Evolutionary conservation across 169 alveolate species (phyloP).

Genomic region (Plasmodium coatneyi): DNA sequence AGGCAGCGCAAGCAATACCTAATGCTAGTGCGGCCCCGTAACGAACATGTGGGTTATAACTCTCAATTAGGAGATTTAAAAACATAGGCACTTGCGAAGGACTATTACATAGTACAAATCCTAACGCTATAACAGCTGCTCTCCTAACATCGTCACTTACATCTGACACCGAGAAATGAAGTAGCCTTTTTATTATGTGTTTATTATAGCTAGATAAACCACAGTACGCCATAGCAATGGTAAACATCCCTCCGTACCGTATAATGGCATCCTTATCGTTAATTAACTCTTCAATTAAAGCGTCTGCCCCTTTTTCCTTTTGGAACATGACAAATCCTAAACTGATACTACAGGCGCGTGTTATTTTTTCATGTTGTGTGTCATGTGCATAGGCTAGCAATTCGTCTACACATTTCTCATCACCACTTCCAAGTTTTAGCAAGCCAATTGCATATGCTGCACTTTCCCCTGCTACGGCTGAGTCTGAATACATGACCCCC

Average conservation of each 20-base stretch:
- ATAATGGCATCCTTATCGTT: constrained; percentile 95
- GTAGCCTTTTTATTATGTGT: constrained; percentile 93
- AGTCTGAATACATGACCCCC: constrained; percentile 91
- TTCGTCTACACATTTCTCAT: constrained; percentile 91
- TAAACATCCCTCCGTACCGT: constrained; percentile 98
- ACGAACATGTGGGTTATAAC: constrained; percentile 98
- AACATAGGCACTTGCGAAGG: constrained; percentile 92
- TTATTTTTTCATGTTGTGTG: constrained; percentile 98
- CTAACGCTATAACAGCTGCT: constrained; percentile 98
- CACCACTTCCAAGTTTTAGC: constrained; percentile 91
- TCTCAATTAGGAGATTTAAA: constrained; percentile 91
- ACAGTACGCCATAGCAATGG: constrained; percentile 98
- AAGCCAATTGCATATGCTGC: constrained; percentile 98
- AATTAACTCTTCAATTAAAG: constrained; percentile 89
- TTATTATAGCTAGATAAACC: constrained; percentile 86
- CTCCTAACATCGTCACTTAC: constrained; percentile 99
- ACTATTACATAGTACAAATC: constrained; percentile 91
- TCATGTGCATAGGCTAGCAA: constrained; percentile 95
- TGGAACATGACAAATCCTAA: constrained; percentile 95
- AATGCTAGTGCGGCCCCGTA: constrained; percentile 98
- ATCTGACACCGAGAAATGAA: constrained; percentile 97
- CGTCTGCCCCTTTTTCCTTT: constrained; percentile 94
- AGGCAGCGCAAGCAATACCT: constrained; percentile 98
- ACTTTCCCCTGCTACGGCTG: constrained; percentile 98
- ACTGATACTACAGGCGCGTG: constrained; percentile 96